Conservation (phyloP, 441 rosid genomes). For the Kokia cookei region DNA sequence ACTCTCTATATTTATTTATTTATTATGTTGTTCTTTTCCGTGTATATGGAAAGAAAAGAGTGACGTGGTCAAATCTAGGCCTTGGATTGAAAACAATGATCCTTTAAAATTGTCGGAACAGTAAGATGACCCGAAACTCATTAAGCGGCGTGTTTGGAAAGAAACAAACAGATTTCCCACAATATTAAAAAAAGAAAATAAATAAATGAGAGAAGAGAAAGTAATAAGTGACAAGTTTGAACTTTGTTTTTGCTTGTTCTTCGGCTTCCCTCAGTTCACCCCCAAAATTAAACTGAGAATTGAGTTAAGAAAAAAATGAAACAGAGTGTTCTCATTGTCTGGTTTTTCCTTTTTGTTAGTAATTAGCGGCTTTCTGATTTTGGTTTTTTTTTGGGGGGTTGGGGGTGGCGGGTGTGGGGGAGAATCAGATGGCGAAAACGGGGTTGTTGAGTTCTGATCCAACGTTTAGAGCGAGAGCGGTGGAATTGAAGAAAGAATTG, state of each 20-base stretch:
- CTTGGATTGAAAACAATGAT: neutral
- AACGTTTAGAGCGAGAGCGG: conserved; percentile 42
- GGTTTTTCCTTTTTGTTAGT: neutral
- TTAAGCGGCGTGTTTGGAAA: neutral
- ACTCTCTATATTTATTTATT: too few species aligned
- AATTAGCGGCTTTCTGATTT: neutral
- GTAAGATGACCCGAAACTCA: neutral
- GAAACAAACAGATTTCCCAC: neutral
- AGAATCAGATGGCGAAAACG: conserved; percentile 59
- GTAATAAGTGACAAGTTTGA: too few species aligned
- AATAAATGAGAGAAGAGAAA: too few species aligned
- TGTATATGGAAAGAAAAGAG: neutral
- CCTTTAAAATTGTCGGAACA: neutral
- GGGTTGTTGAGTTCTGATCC: conserved; percentile 64
- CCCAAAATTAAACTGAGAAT: too few species aligned
- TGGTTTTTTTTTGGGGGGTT: neutral
- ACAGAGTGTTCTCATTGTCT: conserved; percentile 18
- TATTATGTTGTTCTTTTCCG: neutral
- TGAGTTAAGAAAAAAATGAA: conserved; percentile 15
- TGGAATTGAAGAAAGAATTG: conserved; percentile 63
- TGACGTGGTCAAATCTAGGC: neutral
- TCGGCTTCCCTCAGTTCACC: too few species aligned
- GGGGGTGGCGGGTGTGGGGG: neutral
- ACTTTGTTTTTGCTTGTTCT: too few species aligned
- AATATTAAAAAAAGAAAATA: too few species aligned